Percentiles rank a stretch among this genome's conserved stretches.
Conservation (phyloP, 352 stramenopile genomes). For the Aphanomyces cochlioides region DNA sequence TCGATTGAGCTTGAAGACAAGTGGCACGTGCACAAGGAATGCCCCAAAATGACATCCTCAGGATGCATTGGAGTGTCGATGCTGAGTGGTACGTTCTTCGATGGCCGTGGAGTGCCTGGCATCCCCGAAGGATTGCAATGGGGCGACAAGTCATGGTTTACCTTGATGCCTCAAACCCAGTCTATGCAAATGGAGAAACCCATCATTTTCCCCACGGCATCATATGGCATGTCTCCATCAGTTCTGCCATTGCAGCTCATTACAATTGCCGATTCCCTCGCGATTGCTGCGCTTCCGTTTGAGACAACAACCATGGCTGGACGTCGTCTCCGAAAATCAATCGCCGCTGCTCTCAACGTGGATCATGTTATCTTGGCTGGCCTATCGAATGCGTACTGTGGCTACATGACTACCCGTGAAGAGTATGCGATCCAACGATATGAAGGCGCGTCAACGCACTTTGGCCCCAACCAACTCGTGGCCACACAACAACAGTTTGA, state of each 20-base stretch:
- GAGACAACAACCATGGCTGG: conserved; percentile 84
- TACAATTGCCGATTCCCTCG: conserved; percentile 48
- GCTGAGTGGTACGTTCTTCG: conserved; percentile 74
- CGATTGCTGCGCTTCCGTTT: conserved; percentile 72
- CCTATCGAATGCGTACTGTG: conserved; percentile 78
- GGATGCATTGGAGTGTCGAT: conserved; percentile 82
- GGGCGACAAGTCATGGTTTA: conserved; percentile 66
- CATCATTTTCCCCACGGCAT: conserved; percentile 70
- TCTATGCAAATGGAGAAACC: conserved; percentile 72
- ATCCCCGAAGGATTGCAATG: conserved; percentile 69
- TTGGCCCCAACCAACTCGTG: conserved; percentile 78
- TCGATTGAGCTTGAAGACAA: conserved; percentile 53
- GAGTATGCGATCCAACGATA: conserved; percentile 85
- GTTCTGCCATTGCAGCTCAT: conserved; percentile 74
- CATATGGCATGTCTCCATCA: conserved; percentile 65
- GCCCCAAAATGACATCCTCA: conserved; percentile 57
- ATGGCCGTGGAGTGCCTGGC: conserved; percentile 54
- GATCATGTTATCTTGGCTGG: conserved; percentile 60
- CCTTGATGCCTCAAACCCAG: conserved; percentile 69
- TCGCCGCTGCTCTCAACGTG: conserved; percentile 32
- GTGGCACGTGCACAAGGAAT: conserved; percentile 71
- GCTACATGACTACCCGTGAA: conserved; percentile 81
- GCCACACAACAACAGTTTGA: conserved; percentile 81
- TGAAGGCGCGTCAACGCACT: conserved; percentile 87
- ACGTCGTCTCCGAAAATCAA: conserved; percentile 47